Evolutionary conservation across 352 stramenopile genomes (phyloP).

Genomic region (Phytophthora pluvialis): DNA sequence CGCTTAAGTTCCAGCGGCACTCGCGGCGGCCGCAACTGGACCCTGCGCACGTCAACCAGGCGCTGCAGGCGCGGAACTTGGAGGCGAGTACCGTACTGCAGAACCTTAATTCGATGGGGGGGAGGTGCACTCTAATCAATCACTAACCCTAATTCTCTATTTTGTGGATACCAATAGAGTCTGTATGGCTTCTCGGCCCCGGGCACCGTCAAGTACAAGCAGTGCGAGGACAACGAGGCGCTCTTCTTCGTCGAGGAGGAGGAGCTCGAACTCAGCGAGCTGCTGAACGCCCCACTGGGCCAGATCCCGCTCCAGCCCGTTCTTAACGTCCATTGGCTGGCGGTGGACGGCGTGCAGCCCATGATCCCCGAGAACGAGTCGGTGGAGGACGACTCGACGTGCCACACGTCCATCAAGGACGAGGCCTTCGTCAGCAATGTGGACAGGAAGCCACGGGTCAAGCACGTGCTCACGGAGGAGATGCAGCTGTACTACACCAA

Average conservation of each 20-base stretch:
- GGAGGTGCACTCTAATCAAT: not conserved
- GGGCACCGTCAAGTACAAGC: conserved; percentile 59
- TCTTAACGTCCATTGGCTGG: conserved; percentile 85
- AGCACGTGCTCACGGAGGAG: conserved; percentile 89
- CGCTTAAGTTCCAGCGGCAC: conserved; percentile 86
- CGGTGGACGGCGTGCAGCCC: conserved; percentile 83
- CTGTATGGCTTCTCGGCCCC: conserved; percentile 78
- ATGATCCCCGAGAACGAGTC: conserved; percentile 87
- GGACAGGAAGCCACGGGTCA: conserved; percentile 81
- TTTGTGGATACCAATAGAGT: conserved; percentile 37
- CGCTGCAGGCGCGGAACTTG: conserved; percentile 71
- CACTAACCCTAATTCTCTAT: conserved; percentile 3
- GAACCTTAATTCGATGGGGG: not conserved
- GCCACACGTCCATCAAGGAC: conserved; percentile 78
- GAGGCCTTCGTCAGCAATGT: conserved; percentile 72
- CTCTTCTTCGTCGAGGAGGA: conserved; percentile 82
- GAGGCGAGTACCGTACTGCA: conserved; percentile 42
- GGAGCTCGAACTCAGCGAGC: conserved; percentile 69
- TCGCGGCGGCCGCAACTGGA: conserved; percentile 64
- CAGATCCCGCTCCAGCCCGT: conserved; percentile 74
- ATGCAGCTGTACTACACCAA: conserved; percentile 93
- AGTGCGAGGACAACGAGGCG: conserved; percentile 59
- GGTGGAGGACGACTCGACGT: conserved; percentile 70
- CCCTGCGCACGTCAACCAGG: conserved; percentile 79
- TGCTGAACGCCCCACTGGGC: conserved; percentile 79